These are phyloP conservation scores for Yarrowia galli DNA, from an alignment of 1,139 yeast species.

Conservation along the genomic window DNA sequence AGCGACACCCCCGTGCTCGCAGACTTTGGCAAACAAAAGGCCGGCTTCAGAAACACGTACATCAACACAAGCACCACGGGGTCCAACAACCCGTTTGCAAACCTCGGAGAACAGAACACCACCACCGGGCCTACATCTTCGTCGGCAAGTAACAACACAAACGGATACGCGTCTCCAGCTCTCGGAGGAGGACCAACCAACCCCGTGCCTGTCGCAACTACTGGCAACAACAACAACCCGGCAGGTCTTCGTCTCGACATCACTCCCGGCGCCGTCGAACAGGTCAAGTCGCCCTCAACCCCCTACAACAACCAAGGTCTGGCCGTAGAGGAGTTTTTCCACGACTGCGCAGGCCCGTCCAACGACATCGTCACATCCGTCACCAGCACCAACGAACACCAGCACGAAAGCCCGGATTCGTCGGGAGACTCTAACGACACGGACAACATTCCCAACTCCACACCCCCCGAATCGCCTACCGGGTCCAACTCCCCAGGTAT, in stretches of 20 bases:
- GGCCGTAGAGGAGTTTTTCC: slow-evolving; percentile 32
- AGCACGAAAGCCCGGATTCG: slow-evolving; percentile 9
- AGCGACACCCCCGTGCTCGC: slow-evolving; percentile 33
- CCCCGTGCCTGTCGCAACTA: slow-evolving; percentile 13
- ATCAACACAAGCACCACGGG: slow-evolving; percentile 20
- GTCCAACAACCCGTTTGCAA: slow-evolving; percentile 31
- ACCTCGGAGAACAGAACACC: slow-evolving; percentile 4
- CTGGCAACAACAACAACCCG: background rate
- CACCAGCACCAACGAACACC: slow-evolving; percentile 24
- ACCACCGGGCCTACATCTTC: background rate
- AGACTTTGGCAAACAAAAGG: slow-evolving; percentile 14
- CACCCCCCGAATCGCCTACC: slow-evolving; percentile 31
- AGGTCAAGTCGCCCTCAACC: slow-evolving; percentile 33
- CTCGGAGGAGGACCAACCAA: background rate
- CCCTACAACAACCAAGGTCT: slow-evolving; percentile 37
- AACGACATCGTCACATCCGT: slow-evolving; percentile 23
- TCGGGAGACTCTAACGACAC: slow-evolving; percentile 25
- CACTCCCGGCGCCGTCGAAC: slow-evolving; percentile 24
- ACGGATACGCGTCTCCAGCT: slow-evolving; percentile 4
- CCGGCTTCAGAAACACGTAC: slow-evolving; percentile 14
- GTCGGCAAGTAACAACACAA: slow-evolving; percentile 21
- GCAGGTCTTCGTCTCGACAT: slow-evolving; percentile 26
- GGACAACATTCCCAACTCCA: slow-evolving; percentile 28
- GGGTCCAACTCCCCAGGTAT: slow-evolving; percentile 16
- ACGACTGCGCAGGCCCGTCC: slow-evolving; percentile 35